Percentiles rank a stretch among this genome's conserved stretches.
Evolutionary conservation across 192 early-diverging fungal species (phyloP).

Genomic region (Phlyctochytrium arcticum): DNA sequence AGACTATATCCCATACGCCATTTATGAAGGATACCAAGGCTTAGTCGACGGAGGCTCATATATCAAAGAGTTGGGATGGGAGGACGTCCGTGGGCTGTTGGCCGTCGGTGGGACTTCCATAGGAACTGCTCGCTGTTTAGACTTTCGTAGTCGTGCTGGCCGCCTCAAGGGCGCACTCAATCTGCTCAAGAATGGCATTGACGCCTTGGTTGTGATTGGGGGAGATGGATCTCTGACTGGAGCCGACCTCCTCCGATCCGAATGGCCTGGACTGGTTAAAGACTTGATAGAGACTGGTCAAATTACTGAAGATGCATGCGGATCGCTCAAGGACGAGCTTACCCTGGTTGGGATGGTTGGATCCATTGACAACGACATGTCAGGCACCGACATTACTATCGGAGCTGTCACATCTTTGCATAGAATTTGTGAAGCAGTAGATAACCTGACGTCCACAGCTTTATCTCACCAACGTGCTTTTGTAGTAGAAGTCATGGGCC

Average conservation of each 20-base stretch:
- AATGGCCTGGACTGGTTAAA: slow-evolving; percentile 81
- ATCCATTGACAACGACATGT: slow-evolving; percentile 93
- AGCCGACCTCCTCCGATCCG: slow-evolving; percentile 83
- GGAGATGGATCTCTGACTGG: slow-evolving; percentile 97
- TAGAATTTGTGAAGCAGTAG: slow-evolving; percentile 93
- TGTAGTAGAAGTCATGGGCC: slow-evolving; percentile 97
- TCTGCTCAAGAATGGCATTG: slow-evolving; percentile 87
- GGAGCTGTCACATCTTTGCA: slow-evolving; percentile 90
- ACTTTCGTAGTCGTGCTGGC: slow-evolving; percentile 81
- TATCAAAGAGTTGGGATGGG: slow-evolving; percentile 81
- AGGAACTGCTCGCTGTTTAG: slow-evolving; percentile 85
- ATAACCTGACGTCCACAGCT: slow-evolving; percentile 88
- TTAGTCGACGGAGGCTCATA: slow-evolving; percentile 88
- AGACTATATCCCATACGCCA: slow-evolving; percentile 79
- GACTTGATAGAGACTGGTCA: slow-evolving; percentile 59
- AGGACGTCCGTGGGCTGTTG: slow-evolving; percentile 86
- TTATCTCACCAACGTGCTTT: slow-evolving; percentile 94
- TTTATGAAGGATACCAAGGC: slow-evolving; percentile 96
- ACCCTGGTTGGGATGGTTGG: slow-evolving; percentile 97
- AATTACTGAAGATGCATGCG: slow-evolving; percentile 59
- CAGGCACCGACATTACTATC: slow-evolving; percentile 85
- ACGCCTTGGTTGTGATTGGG: slow-evolving; percentile 91
- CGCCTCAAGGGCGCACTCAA: slow-evolving; percentile 78
- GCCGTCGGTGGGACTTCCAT: slow-evolving; percentile 89
- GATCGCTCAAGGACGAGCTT: slow-evolving; percentile 57